Conservation (phyloP, 2,329 filamentous ascomycete species). For the Mycosphaerella sp. region DNA sequence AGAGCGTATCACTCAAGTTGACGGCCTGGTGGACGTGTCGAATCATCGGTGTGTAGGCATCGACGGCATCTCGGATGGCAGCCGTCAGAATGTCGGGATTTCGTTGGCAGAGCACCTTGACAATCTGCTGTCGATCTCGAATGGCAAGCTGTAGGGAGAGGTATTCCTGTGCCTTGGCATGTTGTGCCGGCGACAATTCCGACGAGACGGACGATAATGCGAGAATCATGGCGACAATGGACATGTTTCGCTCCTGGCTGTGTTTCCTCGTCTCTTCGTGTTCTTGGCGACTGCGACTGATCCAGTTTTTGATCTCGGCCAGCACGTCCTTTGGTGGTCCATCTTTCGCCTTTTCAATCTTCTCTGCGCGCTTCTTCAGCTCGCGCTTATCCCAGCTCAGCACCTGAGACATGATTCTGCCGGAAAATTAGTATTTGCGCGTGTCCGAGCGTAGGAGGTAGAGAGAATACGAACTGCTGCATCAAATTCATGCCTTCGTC, state of each 20-base stretch:
- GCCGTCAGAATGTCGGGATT: slow-evolving; percentile 68
- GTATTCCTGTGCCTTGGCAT: slow-evolving; percentile 61
- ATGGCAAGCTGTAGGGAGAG: slow-evolving; percentile 64
- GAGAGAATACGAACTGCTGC: slow-evolving; percentile 46
- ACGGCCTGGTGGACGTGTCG: slow-evolving; percentile 63
- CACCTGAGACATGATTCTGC: slow-evolving; percentile 65
- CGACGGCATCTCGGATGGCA: slow-evolving; percentile 57
- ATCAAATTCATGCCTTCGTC: slow-evolving; percentile 77
- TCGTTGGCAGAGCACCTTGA: slow-evolving; percentile 58
- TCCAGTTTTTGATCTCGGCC: slow-evolving; percentile 53
- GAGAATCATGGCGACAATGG: slow-evolving; percentile 63
- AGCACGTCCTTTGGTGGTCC: slow-evolving; percentile 56
- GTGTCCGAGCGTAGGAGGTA: not conserved
- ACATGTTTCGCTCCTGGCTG: slow-evolving; percentile 50
- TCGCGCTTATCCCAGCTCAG: slow-evolving; percentile 66
- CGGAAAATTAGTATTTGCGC: not conserved
- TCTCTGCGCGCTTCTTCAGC: slow-evolving; percentile 58
- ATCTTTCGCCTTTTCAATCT: slow-evolving; percentile 57
- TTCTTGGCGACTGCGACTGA: slow-evolving; percentile 46
- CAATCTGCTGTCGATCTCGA: slow-evolving; percentile 66
- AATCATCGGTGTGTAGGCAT: slow-evolving; percentile 69
- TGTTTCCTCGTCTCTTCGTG: slow-evolving; percentile 55
- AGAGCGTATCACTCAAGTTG: slow-evolving; percentile 63
- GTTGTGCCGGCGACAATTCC: slow-evolving; percentile 53
- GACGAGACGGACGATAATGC: slow-evolving; percentile 43